Evolutionary conservation across 306 rosid species (phyloP).

Genomic region (Arachis stenosperma): DNA sequence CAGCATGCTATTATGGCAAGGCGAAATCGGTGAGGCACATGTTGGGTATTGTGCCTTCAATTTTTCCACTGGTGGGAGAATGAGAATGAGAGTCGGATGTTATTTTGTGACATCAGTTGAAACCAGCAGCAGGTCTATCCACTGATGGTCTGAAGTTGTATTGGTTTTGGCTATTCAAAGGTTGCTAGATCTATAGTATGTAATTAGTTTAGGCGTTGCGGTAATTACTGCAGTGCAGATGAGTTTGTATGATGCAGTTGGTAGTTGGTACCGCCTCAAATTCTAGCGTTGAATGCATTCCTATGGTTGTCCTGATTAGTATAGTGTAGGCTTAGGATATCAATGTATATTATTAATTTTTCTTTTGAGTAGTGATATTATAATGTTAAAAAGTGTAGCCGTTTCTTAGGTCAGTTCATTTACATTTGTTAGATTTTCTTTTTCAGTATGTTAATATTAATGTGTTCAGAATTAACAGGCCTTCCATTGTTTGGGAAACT

Average conservation of each 20-base stretch:
- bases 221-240: conserved; percentile 54
- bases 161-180: conserved; percentile 40
- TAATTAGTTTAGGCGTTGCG: conserved; percentile 56
- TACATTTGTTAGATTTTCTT: conserved; percentile 34
- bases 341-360: conserved; percentile 65
- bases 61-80: conserved; percentile 25
- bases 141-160: conserved; percentile 29
- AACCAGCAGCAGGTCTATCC: conserved; percentile 29
- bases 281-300: conserved; percentile 52
- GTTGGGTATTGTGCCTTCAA: conserved; percentile 26
- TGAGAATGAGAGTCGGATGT: conserved; percentile 17
- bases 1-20: conserved; percentile 64
- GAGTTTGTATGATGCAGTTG: conserved; percentile 58
- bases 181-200: conserved; percentile 41
- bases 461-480: conserved; percentile 31
- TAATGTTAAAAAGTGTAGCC: conserved; percentile 50
- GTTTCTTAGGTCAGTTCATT: conserved; percentile 44
- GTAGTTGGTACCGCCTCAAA: conserved; percentile 45
- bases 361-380: conserved; percentile 40
- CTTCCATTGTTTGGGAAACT: conserved; percentile 21
- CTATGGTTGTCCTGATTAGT: conserved; percentile 60
- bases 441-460: conserved; percentile 49
- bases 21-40: conserved; percentile 52
- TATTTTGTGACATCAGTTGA: conserved; percentile 27
- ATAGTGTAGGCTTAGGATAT: conserved; percentile 75